Base-by-base conservation (phyloP, 177 flowering plant genomes). In the Vitis hybrid region DNA sequence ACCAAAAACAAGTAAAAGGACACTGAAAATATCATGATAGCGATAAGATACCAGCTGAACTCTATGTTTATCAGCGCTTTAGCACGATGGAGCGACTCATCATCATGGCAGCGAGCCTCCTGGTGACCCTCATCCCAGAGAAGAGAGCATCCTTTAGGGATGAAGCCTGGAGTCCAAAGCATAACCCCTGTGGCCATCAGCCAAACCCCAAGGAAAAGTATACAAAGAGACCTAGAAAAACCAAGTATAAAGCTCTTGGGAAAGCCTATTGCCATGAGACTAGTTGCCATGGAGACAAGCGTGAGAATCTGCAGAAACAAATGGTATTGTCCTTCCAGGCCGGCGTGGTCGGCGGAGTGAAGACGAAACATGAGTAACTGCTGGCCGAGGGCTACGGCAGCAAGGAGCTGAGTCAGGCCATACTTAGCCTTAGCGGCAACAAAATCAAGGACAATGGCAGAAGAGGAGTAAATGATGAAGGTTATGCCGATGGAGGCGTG, bases 241-340 rank as follows among this genome's bases (percentile, higher is more conserved):
- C 91, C 78, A 11, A 87, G 73, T 74, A 87, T 19, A 77, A 92
- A 94, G 62, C 89, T 92, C 18, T 64, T 70, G 0, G 85, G 87
- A 4, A 63, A 52, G 10, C 63, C 69, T 15, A 88, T 78, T 9
- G 87, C 89, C 75, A 89, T 40, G 2, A 94, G 78, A 17, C 93
- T 88, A 0, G 97, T 85, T 68, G 66, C 21, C 0, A 91, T 52
- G 15, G 91, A 81, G 2, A 90, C 80, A 9, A 73, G 50, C 2
- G 89, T 70, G 1, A 84, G 70, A n/a, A 85, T 51, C 67, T 91
- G 89, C 1, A 91, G 82, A 34, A 89, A 88, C 74, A 74, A 73
- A 52, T 91, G 97, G 86, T 88, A 91, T 19, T 91, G 93, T 6
- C 94, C 92, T 66, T 91, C 97, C 0, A 89, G 75, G 1, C 90